Conservation (phyloP, 108 stramenopile genomes). For the Cyclotella atomus region DNA sequence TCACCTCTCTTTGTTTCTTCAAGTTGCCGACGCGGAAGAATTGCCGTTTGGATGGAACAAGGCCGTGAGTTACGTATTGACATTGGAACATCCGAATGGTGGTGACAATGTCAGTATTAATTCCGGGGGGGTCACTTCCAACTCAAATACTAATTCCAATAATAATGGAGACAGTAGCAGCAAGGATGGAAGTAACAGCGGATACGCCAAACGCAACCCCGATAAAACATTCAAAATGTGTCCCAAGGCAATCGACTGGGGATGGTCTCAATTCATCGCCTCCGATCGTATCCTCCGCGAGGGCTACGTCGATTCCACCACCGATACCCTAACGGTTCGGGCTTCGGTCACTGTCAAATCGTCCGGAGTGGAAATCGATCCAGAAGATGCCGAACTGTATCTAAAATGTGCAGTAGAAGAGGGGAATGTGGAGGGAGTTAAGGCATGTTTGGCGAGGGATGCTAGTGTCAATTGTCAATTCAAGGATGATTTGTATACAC, state of each 20-base stretch:
- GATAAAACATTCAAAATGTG: slow-evolving; percentile 93
- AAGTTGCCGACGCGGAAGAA: slow-evolving; percentile 90
- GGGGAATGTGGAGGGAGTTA: slow-evolving; percentile 84
- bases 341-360: slow-evolving; percentile 86
- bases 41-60: slow-evolving; percentile 93
- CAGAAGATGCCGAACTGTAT: slow-evolving; percentile 89
- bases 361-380: slow-evolving; percentile 74
- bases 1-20: slow-evolving; percentile 86
- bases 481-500: slow-evolving; percentile 93
- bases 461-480: slow-evolving; percentile 91
- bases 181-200: slow-evolving; percentile 55
- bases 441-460: slow-evolving; percentile 76
- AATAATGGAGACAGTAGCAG: slow-evolving; percentile 67
- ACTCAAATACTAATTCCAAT: no score
- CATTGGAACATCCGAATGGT: slow-evolving; percentile 82
- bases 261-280: slow-evolving; percentile 92
- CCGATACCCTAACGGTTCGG: slow-evolving; percentile 72
- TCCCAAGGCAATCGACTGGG: slow-evolving; percentile 94
- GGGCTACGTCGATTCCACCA: slow-evolving; percentile 60
- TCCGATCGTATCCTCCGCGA: slow-evolving; percentile 87
- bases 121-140: slow-evolving; percentile 1
- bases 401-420: slow-evolving; percentile 92
- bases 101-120: background rate
- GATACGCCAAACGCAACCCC: slow-evolving; percentile 90
- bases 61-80: slow-evolving; percentile 85